Percentiles rank a stretch among this genome's conserved stretches.
These are phyloP conservation scores for Hypoxylon rubiginosum DNA, from an alignment of 2,329 filamentous ascomycete species.

Conservation along the genomic window DNA sequence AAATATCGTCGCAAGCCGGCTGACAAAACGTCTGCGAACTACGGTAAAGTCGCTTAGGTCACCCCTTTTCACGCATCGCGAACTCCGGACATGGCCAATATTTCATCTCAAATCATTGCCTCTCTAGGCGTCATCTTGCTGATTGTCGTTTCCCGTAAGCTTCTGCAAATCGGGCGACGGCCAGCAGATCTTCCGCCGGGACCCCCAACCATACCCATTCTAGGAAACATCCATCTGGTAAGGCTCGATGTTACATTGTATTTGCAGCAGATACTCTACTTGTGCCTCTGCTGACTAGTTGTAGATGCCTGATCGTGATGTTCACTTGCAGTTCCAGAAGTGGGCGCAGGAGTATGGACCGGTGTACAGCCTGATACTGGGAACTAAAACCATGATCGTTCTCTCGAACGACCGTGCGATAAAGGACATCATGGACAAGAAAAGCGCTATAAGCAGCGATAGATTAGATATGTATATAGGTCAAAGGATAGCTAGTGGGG, in stretches of 20 bases:
- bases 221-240: conserved; percentile 61
- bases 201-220: conserved; percentile 61
- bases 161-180: conserved; percentile 37
- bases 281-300: no score
- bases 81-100: no score
- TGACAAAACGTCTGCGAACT: no score
- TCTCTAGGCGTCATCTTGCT: background rate
- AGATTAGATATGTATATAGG: conserved; percentile 59
- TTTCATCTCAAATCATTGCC: no score
- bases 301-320: conserved; percentile 56
- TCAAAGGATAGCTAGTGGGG: conserved; percentile 44
- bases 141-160: background rate
- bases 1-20: no score
- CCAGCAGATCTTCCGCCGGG: conserved; percentile 58
- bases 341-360: conserved; percentile 64
- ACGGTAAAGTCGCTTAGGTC: no score
- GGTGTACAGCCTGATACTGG: conserved; percentile 63
- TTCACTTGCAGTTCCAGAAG: conserved; percentile 61
- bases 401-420: conserved; percentile 58
- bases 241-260: conserved; percentile 11
- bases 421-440: conserved; percentile 64
- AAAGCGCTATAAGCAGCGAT: conserved; percentile 61
- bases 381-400: conserved; percentile 61
- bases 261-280: background rate
- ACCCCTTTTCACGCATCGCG: no score